Evolutionary conservation across 176 grass and related monocot species (phyloP).

Genomic region (Canna indica): DNA sequence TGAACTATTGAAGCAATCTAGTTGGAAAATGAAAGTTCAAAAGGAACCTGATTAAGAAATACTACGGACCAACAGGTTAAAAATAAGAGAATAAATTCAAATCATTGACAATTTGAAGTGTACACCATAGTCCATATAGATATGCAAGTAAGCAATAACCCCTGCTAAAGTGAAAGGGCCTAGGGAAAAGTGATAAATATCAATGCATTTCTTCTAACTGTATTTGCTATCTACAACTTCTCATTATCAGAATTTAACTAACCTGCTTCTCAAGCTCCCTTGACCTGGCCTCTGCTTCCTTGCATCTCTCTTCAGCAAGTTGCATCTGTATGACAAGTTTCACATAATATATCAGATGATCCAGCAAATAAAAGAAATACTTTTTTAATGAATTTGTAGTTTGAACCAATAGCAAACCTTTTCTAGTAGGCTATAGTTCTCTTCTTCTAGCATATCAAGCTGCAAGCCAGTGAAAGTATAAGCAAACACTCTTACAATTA

Average conservation of each 20-base stretch:
- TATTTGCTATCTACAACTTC: neutral
- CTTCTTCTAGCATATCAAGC: conserved; percentile 96
- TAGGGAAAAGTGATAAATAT: neutral
- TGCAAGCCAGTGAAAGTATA: conserved; percentile 23
- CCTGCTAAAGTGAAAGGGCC: neutral
- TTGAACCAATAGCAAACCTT: conserved; percentile 39
- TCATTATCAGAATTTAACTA: neutral
- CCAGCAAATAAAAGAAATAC: conserved; percentile 1
- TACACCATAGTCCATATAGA: neutral
- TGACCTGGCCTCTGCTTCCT: conserved; percentile 79
- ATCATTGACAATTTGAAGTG: neutral
- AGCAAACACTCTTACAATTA: neutral
- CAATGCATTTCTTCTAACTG: neutral
- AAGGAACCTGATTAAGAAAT: no score
- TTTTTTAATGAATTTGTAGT: conserved; percentile 14
- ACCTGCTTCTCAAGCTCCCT: conserved; percentile 88
- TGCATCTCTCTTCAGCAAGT: conserved; percentile 66
- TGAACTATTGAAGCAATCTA: no score
- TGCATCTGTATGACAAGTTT: conserved; percentile 52
- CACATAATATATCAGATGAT: conserved; percentile 18
- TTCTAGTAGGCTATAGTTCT: conserved; percentile 80
- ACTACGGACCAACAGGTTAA: no score
- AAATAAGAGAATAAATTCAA: neutral
- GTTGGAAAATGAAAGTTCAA: no score
- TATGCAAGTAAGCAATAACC: neutral